These are phyloP conservation scores for Fraxinus greggii DNA, from an alignment of 305 asterid genomes.

Conservation along the genomic window DNA sequence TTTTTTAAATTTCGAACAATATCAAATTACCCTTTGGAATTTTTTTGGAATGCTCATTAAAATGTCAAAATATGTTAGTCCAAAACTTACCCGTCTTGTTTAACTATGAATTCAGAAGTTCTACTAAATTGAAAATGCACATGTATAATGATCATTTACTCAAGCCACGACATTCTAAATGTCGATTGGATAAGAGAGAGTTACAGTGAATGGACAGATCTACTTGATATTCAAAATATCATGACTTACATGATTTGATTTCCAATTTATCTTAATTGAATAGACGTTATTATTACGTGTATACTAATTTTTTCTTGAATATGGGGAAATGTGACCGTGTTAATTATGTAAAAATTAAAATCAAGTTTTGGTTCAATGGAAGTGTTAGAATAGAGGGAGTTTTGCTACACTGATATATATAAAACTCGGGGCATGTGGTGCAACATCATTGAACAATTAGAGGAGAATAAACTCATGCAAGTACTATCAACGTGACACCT, in stretches of 20 bases:
- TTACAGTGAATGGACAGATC: not conserved
- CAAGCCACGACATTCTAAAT: not conserved
- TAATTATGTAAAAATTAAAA: too few species aligned
- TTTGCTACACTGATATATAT: too few species aligned
- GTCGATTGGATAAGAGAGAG: not conserved
- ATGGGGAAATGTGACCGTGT: not conserved
- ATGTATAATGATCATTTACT: not conserved
- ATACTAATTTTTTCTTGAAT: not conserved
- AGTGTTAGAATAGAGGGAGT: too few species aligned
- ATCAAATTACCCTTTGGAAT: not conserved
- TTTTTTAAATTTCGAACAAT: not conserved
- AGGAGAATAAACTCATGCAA: too few species aligned
- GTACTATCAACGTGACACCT: too few species aligned
- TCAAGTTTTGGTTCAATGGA: not conserved
- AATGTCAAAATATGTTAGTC: not conserved
- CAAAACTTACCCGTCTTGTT: too few species aligned
- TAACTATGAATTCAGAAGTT: not conserved
- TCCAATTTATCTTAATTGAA: too few species aligned
- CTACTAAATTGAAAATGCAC: not conserved
- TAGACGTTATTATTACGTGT: not conserved
- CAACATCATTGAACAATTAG: too few species aligned
- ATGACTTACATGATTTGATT: not conserved
- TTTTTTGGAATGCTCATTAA: not conserved
- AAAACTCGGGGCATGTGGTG: too few species aligned
- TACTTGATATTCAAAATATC: not conserved